phyloP scores from a whole-genome alignment of 2,329 filamentous ascomycete genomes.

The Chaetomium globosum region DNA sequence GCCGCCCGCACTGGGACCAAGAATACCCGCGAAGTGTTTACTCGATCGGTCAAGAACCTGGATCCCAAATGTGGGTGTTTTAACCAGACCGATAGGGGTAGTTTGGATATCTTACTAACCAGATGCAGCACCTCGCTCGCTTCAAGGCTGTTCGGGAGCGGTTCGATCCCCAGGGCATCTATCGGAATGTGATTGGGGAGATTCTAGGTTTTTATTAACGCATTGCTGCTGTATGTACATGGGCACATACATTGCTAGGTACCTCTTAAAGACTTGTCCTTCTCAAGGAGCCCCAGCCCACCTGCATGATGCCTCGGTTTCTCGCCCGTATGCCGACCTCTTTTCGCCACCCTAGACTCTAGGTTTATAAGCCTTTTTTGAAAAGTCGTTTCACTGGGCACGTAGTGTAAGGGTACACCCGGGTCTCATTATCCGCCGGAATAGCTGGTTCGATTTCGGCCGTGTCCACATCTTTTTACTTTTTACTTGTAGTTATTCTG shows the following conservation, averaged over 20 bases:
- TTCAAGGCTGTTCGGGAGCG: constrained; percentile 53
- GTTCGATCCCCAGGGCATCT: constrained; percentile 53
- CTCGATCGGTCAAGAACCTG: constrained; percentile 50
- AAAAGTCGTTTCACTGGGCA: no score
- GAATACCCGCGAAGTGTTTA: constrained; percentile 53
- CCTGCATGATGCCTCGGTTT: no score
- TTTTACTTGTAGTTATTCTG: neutral
- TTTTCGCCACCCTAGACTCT: no score
- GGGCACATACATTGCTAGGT: no score
- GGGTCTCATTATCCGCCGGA: neutral
- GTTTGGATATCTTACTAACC: neutral
- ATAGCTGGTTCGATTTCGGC: constrained; percentile 3
- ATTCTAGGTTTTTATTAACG: constrained; percentile 49
- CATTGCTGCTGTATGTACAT: neutral
- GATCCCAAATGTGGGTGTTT: constrained; percentile 47
- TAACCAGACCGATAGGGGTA: neutral
- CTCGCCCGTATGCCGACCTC: no score
- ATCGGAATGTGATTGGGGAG: constrained; percentile 53
- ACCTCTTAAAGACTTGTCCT: no score
- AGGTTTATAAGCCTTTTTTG: no score
- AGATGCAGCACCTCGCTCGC: constrained; percentile 45
- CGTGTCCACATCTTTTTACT: neutral
- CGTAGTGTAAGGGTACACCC: neutral
- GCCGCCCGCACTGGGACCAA: constrained; percentile 59
- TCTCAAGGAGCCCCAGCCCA: no score